Evolutionary conservation across 1,284 basidiomycete species (phyloP).

Genomic region (Gomphus bonarii): DNA sequence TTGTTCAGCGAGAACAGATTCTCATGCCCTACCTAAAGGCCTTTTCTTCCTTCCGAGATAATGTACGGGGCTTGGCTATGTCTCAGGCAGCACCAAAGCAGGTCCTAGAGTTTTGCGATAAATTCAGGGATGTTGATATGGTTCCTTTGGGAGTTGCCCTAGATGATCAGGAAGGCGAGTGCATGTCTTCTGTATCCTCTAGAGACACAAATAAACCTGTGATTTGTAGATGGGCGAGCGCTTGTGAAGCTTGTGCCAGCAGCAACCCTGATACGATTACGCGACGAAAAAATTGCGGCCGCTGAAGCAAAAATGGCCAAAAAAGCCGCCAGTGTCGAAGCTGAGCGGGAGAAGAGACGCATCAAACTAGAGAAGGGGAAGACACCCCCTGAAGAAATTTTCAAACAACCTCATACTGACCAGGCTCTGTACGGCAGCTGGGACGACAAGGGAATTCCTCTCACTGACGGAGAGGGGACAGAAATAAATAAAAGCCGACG

Average conservation of each 20-base stretch:
- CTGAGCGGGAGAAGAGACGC: conserved; percentile 68
- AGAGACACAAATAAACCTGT: background rate
- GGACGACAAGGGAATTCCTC: conserved; percentile 80
- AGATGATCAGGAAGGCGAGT: conserved; percentile 88
- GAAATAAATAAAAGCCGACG: conserved; percentile 75
- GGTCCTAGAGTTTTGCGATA: conserved; percentile 79
- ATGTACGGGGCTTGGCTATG: conserved; percentile 79
- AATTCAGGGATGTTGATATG: conserved; percentile 82
- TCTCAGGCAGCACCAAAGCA: conserved; percentile 60
- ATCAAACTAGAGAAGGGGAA: conserved; percentile 83
- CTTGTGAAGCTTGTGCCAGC: conserved; percentile 90
- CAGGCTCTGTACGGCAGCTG: conserved; percentile 67
- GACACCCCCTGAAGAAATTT: conserved; percentile 67
- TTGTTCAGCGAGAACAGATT: conserved; percentile 59
- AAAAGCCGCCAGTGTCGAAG: conserved; percentile 67
- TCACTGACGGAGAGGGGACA: conserved; percentile 74
- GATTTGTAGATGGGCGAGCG: conserved; percentile 74
- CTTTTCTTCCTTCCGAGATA: conserved; percentile 87
- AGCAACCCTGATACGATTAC: conserved; percentile 69
- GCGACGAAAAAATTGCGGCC: conserved; percentile 83
- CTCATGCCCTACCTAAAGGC: conserved; percentile 86
- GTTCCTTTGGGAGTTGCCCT: conserved; percentile 91
- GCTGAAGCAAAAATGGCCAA: conserved; percentile 70
- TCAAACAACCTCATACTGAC: conserved; percentile 71
- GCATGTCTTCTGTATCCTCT: conserved; percentile 11